phyloP scores from a whole-genome alignment of 108 stramenopile species.

The Fistulifera pelliculosa region DNA sequence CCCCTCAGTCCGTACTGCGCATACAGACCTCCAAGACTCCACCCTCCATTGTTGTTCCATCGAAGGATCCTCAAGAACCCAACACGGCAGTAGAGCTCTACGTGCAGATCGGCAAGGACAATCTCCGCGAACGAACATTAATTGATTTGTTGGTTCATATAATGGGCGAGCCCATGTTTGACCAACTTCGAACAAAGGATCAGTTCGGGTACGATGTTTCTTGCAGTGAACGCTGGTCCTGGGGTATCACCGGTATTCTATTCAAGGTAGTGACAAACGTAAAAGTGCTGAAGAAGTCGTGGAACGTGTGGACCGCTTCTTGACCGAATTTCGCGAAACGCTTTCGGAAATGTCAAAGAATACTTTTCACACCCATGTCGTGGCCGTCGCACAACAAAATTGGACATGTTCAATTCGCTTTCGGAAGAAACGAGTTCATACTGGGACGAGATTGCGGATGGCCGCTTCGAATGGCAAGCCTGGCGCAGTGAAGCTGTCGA shows the following conservation, averaged over 20 bases:
- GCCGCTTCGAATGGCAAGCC: constrained; percentile 55
- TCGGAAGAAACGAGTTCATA: constrained; percentile 48
- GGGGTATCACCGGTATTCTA: constrained; percentile 67
- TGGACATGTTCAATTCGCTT: constrained; percentile 70
- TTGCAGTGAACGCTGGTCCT: constrained; percentile 48
- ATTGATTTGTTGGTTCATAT: constrained; percentile 62
- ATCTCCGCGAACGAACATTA: constrained; percentile 45
- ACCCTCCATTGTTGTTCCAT: constrained; percentile 23
- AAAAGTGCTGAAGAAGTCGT: constrained; percentile 49
- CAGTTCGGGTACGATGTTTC: constrained; percentile 46
- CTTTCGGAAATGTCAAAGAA: constrained; percentile 40
- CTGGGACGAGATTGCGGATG: constrained; percentile 65
- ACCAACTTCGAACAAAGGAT: constrained; percentile 66
- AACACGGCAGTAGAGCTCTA: constrained; percentile 81
- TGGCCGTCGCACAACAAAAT: constrained; percentile 69
- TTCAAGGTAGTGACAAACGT: constrained; percentile 53
- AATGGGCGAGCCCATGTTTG: constrained; percentile 73
- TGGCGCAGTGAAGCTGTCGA: constrained; percentile 55
- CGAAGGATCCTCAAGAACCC: constrained; percentile 55
- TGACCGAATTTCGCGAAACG: constrained; percentile 45
- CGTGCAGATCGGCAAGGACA: constrained; percentile 74
- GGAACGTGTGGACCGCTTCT: constrained; percentile 55
- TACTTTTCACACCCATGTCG: constrained; percentile 56
- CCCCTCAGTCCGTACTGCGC: constrained; percentile 39
- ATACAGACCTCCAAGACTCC: constrained; percentile 21